A percentile compares a stretch with the other conserved stretches of the same genome.
These are phyloP conservation scores for Rhizophlyctis rosea DNA, from an alignment of 192 early-diverging fungal genomes.

Conservation along the genomic window DNA sequence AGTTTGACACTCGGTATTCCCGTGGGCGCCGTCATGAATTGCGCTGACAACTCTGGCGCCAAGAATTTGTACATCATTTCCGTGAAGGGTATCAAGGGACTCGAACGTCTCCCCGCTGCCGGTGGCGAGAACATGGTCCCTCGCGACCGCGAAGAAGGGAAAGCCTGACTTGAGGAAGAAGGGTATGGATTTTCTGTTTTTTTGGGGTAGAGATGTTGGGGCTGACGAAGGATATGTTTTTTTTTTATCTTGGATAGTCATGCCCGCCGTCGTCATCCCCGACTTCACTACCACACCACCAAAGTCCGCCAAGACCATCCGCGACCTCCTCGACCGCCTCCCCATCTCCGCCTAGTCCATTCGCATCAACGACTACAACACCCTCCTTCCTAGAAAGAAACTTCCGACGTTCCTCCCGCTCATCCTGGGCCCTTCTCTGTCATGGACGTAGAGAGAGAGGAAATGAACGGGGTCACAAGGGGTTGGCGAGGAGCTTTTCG, in stretches of 20 bases:
- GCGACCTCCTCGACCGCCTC: too few relatives aligned
- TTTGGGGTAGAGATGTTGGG: background rate
- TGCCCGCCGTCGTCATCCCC: constrained; percentile 98
- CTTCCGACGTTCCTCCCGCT: too few relatives aligned
- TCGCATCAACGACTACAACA: too few relatives aligned
- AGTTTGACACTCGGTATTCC: constrained; percentile 99
- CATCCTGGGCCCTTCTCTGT: too few relatives aligned
- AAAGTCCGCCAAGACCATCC: too few relatives aligned
- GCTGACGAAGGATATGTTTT: background rate
- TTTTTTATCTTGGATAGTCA: constrained; percentile 79
- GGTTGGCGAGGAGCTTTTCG: constrained; percentile 9
- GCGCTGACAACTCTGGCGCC: constrained; percentile 99
- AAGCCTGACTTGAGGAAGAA: constrained; percentile 99
- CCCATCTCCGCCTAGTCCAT: too few relatives aligned
- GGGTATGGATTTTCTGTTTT: constrained; percentile 53
- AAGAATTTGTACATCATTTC: constrained; percentile 99
- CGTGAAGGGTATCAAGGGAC: constrained; percentile 91
- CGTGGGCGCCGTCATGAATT: constrained; percentile 97
- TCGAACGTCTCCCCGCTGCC: constrained; percentile 96
- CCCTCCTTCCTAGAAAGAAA: too few relatives aligned
- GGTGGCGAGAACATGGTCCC: constrained; percentile 98
- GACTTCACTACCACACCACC: too few relatives aligned
- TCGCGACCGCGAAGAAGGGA: constrained; percentile 99
- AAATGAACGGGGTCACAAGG: too few relatives aligned
- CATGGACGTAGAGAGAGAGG: too few relatives aligned